These are phyloP conservation scores for Pseudoperonospora humuli DNA, from an alignment of 352 stramenopile genomes.

Conservation along the genomic window DNA sequence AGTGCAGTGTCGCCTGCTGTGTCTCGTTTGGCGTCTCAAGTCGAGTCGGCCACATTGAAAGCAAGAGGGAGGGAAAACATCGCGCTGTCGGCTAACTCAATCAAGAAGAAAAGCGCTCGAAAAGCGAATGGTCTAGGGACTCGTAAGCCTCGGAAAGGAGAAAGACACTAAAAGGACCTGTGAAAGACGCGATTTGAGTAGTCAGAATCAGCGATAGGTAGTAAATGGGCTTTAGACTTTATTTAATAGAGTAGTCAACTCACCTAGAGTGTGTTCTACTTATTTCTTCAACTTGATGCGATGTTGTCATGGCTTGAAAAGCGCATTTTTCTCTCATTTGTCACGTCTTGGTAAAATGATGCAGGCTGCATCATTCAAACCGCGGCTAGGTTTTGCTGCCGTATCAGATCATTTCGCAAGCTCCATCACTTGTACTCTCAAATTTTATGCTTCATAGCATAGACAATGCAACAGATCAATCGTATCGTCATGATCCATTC, in stretches of 20 bases:
- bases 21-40: constrained; percentile 2
- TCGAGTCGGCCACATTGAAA: constrained; percentile 1
- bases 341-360: background rate
- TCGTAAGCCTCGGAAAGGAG: no score
- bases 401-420: constrained; percentile 1
- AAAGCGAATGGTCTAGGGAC: no score
- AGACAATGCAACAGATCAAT: constrained; percentile 5
- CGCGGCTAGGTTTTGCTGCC: background rate
- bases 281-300: background rate
- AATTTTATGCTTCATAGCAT: background rate
- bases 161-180: no score
- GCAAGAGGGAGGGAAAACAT: no score
- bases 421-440: constrained; percentile 3
- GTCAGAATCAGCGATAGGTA: no score
- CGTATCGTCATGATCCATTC: background rate
- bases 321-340: no score
- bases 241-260: no score
- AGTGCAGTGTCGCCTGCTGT: constrained; percentile 14
- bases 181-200: no score
- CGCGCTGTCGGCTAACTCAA: no score
- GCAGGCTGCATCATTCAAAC: background rate
- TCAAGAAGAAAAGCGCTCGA: no score
- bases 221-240: no score
- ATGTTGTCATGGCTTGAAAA: background rate
- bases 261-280: no score